Evolutionary conservation across 176 grass and related monocot genomes (phyloP).

Genomic region (Musa acuminata): DNA sequence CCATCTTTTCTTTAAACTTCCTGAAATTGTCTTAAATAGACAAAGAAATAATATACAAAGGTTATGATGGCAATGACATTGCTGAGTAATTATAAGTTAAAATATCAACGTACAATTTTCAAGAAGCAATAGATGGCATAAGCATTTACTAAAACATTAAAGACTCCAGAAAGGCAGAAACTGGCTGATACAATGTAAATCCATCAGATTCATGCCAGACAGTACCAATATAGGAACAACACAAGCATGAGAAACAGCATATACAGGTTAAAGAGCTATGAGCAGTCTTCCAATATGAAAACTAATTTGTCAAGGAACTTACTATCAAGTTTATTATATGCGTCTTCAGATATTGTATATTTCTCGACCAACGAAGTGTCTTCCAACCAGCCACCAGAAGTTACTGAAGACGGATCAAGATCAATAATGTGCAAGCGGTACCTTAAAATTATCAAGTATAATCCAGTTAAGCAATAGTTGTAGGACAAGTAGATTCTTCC

Average conservation of each 20-base stretch:
- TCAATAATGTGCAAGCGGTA: conserved; percentile 77
- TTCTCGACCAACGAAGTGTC: conserved; percentile 95
- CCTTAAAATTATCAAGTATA: conserved; percentile 28
- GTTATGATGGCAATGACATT: not conserved
- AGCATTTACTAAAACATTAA: not conserved
- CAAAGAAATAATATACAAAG: not conserved
- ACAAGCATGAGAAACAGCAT: not conserved
- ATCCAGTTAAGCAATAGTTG: not conserved
- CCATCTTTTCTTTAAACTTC: conserved; percentile 91
- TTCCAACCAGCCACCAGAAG: conserved; percentile 91
- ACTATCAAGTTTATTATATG: conserved; percentile 78
- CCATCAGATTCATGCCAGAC: not conserved
- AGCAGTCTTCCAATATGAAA: not conserved
- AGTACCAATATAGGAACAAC: not conserved
- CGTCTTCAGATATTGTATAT: conserved; percentile 84
- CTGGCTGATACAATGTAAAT: not conserved
- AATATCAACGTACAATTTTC: not conserved
- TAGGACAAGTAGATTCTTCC: not conserved
- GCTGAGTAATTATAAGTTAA: not conserved
- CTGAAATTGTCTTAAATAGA: conserved; percentile 39
- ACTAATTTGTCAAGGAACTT: not conserved
- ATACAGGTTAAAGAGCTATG: not conserved
- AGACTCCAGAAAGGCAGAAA: not conserved
- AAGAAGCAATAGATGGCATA: not conserved
- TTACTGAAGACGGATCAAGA: conserved; percentile 75